Evolutionary conservation across 768 basidiomycete genomes (phyloP).

Genomic region (Tylopilus sp.): DNA sequence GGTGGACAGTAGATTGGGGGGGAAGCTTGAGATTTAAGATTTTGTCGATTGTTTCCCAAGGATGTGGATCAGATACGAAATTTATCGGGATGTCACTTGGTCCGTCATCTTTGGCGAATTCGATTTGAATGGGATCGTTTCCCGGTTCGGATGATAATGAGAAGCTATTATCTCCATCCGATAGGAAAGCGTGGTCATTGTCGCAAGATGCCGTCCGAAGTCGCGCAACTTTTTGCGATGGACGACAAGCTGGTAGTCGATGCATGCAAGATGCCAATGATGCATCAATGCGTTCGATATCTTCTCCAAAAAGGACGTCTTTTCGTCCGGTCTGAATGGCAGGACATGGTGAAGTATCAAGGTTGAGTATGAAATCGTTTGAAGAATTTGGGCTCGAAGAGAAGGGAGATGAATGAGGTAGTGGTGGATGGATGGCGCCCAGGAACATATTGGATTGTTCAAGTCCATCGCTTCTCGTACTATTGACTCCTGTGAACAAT

Average conservation of each 20-base stretch:
- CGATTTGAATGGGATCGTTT: not conserved
- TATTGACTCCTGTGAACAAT: not conserved
- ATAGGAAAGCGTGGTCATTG: not conserved
- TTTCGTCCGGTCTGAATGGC: not conserved
- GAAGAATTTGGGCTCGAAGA: slow-evolving; percentile 13
- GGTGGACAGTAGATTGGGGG: not conserved
- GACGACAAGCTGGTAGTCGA: not conserved
- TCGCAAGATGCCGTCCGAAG: not conserved
- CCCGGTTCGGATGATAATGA: not conserved
- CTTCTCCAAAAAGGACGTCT: not conserved
- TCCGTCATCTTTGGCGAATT: not conserved
- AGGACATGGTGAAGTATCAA: slow-evolving; percentile 24
- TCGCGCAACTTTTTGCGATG: not conserved
- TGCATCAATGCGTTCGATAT: not conserved
- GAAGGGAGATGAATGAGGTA: slow-evolving; percentile 26
- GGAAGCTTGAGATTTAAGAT: slow-evolving; percentile 20
- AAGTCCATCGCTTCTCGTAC: not conserved
- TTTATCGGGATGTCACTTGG: slow-evolving; percentile 14
- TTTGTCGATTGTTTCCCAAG: slow-evolving; percentile 30
- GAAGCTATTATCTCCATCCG: not conserved
- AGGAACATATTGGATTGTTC: not conserved
- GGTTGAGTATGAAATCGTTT: slow-evolving; percentile 15
- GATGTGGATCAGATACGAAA: slow-evolving; percentile 30
- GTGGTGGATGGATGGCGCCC: not conserved
- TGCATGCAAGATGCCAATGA: not conserved